Evolutionary conservation across 805 yeast species (phyloP), one percentile per base, ranked within the genome.

Genomic region (Blastobotrys peoriensis): DNA sequence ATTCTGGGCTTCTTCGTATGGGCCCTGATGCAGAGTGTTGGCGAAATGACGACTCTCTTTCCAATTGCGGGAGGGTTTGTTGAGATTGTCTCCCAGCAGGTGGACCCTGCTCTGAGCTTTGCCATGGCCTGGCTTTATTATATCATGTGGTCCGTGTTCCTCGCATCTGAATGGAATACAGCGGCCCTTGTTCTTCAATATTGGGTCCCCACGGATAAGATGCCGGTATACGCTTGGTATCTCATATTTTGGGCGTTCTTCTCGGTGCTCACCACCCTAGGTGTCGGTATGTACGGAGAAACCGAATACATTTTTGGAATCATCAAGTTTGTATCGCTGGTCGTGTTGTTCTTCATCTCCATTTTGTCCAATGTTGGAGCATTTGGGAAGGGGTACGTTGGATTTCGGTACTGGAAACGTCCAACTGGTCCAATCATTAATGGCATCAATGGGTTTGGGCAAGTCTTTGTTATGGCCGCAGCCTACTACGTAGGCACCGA

Each of bases 301-400:
- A 70, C 80, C 19, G 95, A 86, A 62, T 87, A 86, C 58, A 80
- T 83, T 81, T 65, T 86, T 17, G 77, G 89, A 1, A 68, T 85
- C 22, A 82, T 85, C 40, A 86, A 86, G 57, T 75, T 86, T 45
- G 51, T 84, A 3, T 67, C 86, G 39, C 87, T 89, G 10, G 60
- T 81, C 15, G 73, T 86, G 47, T 56, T 82, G 22, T 86, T 83
- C 62, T 84, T 93, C 1, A 81, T 86, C 53, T 60, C 85, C 43
- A 86, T 86, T 93, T 76, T 83, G 28, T 95, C 95, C 23, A n/a
- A n/a, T n/a, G n/a, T n/a, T n/a, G 96, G 95, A 22, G 86, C 86
- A 60, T 95, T 95, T 1, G 61, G 69, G 34, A 78, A 75, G 48
- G 85, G 83, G 51, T 73, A 67, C 3, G 77, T 68, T 51, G 85